phyloP scores from a whole-genome alignment of 1,139 yeast genomes.

The Kodamaea suecica region DNA sequence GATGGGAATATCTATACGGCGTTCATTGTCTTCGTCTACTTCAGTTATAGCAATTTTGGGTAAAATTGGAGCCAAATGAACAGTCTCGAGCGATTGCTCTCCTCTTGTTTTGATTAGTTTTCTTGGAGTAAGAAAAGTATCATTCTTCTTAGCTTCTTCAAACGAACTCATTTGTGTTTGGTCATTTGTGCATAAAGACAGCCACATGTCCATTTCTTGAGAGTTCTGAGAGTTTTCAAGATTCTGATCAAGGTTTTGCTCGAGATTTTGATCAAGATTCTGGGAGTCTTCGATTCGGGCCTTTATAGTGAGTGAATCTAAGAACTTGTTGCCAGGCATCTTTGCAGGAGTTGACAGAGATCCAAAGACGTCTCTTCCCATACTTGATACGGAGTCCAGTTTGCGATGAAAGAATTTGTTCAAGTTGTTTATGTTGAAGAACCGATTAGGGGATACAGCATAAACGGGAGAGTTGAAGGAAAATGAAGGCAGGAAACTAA shows the following conservation, averaged over 20 bases:
- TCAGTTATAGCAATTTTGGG: slow-evolving; percentile 1
- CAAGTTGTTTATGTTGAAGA: slow-evolving; percentile 27
- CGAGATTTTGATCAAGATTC: slow-evolving; percentile 9
- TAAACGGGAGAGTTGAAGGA: slow-evolving; percentile 38
- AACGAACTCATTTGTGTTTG: slow-evolving; percentile 2
- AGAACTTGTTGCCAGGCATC: slow-evolving; percentile 16
- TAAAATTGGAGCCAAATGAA: slow-evolving; percentile 1
- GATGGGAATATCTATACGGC: slow-evolving; percentile 3
- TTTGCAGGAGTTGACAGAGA: slow-evolving; percentile 7
- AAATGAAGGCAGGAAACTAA: slow-evolving; percentile 46
- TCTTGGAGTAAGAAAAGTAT: slow-evolving; percentile 33
- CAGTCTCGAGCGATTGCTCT: neutral
- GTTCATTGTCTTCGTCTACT: neutral
- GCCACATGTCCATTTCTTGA: slow-evolving; percentile 27
- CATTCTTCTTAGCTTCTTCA: slow-evolving; percentile 1
- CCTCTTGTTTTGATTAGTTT: slow-evolving; percentile 13
- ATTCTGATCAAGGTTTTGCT: slow-evolving; percentile 7
- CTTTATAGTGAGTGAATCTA: slow-evolving; percentile 12
- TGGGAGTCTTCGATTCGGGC: slow-evolving; percentile 15
- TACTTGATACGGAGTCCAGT: slow-evolving; percentile 9
- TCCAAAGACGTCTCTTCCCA: slow-evolving; percentile 9
- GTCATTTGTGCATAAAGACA: slow-evolving; percentile 25
- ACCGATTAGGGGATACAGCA: slow-evolving; percentile 37
- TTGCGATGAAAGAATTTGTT: slow-evolving; percentile 13
- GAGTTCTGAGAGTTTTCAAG: slow-evolving; percentile 16